phyloP scores from a whole-genome alignment of 495 filamentous ascomycete genomes.

The Halenospora varia region DNA sequence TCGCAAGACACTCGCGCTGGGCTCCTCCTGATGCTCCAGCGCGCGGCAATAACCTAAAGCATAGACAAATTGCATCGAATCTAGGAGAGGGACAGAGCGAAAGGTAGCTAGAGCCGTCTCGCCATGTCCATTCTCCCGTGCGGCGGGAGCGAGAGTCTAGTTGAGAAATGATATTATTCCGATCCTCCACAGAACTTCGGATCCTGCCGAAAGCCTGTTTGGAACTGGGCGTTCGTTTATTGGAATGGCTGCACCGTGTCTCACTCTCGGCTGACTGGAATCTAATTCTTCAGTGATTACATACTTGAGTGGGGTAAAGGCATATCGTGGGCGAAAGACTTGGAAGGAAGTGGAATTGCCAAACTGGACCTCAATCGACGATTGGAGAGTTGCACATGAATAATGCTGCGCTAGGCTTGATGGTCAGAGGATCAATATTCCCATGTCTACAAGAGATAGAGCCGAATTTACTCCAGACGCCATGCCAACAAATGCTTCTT shows the following conservation, averaged over 20 bases:
- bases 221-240: neutral
- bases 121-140: no score
- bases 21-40: neutral
- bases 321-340: no score
- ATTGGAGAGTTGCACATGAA: neutral
- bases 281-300: no score
- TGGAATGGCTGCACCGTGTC: neutral
- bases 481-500: neutral
- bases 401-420: neutral
- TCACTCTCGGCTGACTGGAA: neutral
- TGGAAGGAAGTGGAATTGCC: neutral
- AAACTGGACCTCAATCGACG: neutral
- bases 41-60: neutral
- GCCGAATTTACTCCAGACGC: neutral
- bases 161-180: no score
- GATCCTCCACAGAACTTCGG: neutral
- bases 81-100: neutral
- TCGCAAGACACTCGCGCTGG: neutral
- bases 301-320: no score
- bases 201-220: conserved; percentile 2
- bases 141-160: no score
- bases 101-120: neutral
- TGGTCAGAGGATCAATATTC: neutral
- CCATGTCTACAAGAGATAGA: neutral
- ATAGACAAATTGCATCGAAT: no score